phyloP scores from a whole-genome alignment of 2,329 filamentous ascomycete genomes.

The Fusarium sp. region DNA sequence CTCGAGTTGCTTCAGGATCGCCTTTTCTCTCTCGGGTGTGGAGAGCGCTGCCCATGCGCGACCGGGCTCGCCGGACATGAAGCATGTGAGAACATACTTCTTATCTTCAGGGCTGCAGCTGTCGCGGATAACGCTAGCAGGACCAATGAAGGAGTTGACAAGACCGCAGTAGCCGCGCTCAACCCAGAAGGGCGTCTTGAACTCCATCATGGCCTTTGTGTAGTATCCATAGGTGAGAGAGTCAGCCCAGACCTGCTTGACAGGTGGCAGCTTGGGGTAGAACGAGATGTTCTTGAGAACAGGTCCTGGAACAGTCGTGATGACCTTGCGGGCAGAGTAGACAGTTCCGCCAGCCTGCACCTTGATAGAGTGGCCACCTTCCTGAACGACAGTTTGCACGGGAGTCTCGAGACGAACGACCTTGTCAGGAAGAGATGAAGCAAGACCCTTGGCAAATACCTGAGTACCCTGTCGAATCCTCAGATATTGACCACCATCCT shows the following conservation, averaged over 20 bases:
- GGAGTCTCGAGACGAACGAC: constrained; percentile 46
- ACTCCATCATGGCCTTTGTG: constrained; percentile 62
- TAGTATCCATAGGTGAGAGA: constrained; percentile 59
- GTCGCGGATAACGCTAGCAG: constrained; percentile 59
- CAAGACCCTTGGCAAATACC: constrained; percentile 52
- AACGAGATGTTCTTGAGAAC: constrained; percentile 60
- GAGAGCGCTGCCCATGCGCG: constrained; percentile 46
- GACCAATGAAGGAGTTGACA: constrained; percentile 58
- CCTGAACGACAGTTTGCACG: constrained; percentile 48
- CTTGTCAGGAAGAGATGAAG: constrained; percentile 46
- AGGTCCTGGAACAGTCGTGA: constrained; percentile 61
- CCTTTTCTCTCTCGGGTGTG: constrained; percentile 28
- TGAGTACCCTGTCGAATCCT: constrained; percentile 61
- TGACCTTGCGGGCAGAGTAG: constrained; percentile 56
- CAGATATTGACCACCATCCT: constrained; percentile 65
- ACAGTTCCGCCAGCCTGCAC: constrained; percentile 42
- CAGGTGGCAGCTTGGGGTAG: constrained; percentile 56
- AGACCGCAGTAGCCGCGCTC: constrained; percentile 57
- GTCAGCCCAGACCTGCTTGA: constrained; percentile 51
- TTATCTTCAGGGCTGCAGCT: constrained; percentile 46
- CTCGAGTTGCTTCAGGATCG: constrained; percentile 44
- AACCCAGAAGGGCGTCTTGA: constrained; percentile 54
- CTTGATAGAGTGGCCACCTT: constrained; percentile 32
- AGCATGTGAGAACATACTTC: constrained; percentile 53
- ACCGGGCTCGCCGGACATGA: constrained; percentile 53